A percentile compares a stretch with the other conserved stretches of the same genome.
phyloP scores from a whole-genome alignment of 108 stramenopile species.

The Licmophora abbreviata region DNA sequence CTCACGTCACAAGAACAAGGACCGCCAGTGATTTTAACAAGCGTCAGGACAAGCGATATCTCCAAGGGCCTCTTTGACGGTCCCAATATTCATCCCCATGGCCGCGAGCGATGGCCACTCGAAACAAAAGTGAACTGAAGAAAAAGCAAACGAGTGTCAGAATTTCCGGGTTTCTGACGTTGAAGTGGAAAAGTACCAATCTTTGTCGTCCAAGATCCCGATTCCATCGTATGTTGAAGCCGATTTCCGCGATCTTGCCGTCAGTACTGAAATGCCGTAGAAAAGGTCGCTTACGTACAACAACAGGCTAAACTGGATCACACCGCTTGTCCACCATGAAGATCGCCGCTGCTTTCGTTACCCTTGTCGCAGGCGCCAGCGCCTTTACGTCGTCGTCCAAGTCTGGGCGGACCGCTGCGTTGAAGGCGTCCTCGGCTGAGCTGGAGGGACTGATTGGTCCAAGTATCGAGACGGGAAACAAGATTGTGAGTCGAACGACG shows the following conservation, averaged over 20 bases:
- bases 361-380: slow-evolving; percentile 42
- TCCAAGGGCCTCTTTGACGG: too few relatives aligned
- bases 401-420: slow-evolving; percentile 13
- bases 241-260: slow-evolving; percentile 1
- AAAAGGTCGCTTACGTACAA: slow-evolving; percentile 1
- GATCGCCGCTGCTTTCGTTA: slow-evolving; percentile 33
- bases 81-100: too few relatives aligned
- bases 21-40: too few relatives aligned
- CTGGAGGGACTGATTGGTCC: slow-evolving; percentile 43
- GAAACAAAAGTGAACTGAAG: too few relatives aligned
- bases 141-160: too few relatives aligned
- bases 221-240: too few relatives aligned
- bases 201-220: too few relatives aligned
- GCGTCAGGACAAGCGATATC: too few relatives aligned
- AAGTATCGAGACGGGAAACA: slow-evolving; percentile 48
- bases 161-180: too few relatives aligned
- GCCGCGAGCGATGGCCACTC: too few relatives aligned
- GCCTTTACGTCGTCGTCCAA: slow-evolving; percentile 55
- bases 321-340: slow-evolving; percentile 35
- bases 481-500: slow-evolving; percentile 40
- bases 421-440: slow-evolving; percentile 28
- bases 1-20: too few relatives aligned
- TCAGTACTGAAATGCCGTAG: neutral
- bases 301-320: neutral
- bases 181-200: too few relatives aligned